Conservation (phyloP, 1,284 basidiomycete species). For the Ustilago lituana region DNA sequence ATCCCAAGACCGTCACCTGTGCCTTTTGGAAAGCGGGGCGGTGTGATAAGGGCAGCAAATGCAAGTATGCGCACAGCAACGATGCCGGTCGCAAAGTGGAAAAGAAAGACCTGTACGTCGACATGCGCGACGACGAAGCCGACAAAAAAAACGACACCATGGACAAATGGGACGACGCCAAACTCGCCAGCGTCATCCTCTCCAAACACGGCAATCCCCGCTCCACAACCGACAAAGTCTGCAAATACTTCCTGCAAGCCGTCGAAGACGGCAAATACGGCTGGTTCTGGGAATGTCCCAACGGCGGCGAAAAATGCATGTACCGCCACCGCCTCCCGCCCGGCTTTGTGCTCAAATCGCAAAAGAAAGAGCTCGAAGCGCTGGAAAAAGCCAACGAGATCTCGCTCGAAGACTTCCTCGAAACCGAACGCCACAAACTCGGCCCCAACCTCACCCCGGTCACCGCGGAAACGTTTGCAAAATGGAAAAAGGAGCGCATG, state of each 20-base stretch:
- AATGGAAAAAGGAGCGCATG: conserved; percentile 80
- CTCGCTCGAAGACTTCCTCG: conserved; percentile 94
- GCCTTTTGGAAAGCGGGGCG: conserved; percentile 64
- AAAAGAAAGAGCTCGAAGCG: conserved; percentile 73
- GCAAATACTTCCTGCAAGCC: conserved; percentile 95
- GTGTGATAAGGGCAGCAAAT: conserved; percentile 72
- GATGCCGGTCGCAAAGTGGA: conserved; percentile 90
- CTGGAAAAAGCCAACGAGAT: conserved; percentile 85
- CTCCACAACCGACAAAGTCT: conserved; percentile 91
- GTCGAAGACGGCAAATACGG: conserved; percentile 92
- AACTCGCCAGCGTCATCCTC: conserved; percentile 83
- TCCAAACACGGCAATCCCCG: conserved; percentile 90
- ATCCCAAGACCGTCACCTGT: conserved; percentile 65
- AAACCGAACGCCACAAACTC: conserved; percentile 89
- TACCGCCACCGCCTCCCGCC: conserved; percentile 95
- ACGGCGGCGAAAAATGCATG: conserved; percentile 79
- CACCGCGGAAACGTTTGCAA: conserved; percentile 89
- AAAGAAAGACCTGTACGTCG: conserved; percentile 96
- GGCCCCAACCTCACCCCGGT: conserved; percentile 83
- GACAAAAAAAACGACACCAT: conserved; percentile 83
- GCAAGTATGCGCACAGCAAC: conserved; percentile 87
- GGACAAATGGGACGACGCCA: conserved; percentile 98
- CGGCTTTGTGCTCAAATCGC: conserved; percentile 83
- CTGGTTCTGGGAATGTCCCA: conserved; percentile 80
- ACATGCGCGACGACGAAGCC: conserved; percentile 74